Evolutionary conservation across 139 green algal species (phyloP).

Genomic region (Zygnema cylindricum): DNA sequence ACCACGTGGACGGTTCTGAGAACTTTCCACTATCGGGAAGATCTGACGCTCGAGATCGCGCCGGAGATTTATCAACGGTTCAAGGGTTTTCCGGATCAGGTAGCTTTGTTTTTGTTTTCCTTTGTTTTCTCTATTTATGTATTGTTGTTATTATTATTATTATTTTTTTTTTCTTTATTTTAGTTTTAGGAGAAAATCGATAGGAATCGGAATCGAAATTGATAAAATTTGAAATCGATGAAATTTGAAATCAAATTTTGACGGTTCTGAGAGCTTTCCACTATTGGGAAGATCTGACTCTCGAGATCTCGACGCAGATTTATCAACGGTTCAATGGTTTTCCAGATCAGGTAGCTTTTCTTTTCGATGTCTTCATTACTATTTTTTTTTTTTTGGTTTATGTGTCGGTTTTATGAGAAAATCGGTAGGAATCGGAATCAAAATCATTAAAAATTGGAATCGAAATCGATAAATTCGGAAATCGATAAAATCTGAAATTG

Average conservation of each 20-base stretch:
- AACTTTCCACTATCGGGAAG: conserved; percentile 44
- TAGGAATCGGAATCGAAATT: too few relatives aligned
- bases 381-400: conserved; percentile 6
- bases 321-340: neutral
- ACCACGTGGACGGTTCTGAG: conserved; percentile 83
- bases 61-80: neutral
- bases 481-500: too few relatives aligned
- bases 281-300: conserved; percentile 40
- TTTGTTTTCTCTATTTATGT: neutral
- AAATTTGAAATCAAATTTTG: too few relatives aligned
- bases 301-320: neutral
- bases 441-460: too few relatives aligned
- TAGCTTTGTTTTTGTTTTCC: neutral
- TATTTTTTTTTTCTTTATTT: too few relatives aligned
- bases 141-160: neutral
- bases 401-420: too few relatives aligned
- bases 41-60: conserved; percentile 20
- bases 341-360: neutral
- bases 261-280: conserved; percentile 65
- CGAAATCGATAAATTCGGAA: too few relatives aligned
- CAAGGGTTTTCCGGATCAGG: neutral
- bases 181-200: too few relatives aligned
- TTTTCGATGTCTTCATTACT: neutral
- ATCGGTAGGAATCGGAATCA: too few relatives aligned
- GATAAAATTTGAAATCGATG: too few relatives aligned